Evolutionary conservation across 2,329 filamentous ascomycete genomes (phyloP).

Genomic region (Beauveria medogensis): DNA sequence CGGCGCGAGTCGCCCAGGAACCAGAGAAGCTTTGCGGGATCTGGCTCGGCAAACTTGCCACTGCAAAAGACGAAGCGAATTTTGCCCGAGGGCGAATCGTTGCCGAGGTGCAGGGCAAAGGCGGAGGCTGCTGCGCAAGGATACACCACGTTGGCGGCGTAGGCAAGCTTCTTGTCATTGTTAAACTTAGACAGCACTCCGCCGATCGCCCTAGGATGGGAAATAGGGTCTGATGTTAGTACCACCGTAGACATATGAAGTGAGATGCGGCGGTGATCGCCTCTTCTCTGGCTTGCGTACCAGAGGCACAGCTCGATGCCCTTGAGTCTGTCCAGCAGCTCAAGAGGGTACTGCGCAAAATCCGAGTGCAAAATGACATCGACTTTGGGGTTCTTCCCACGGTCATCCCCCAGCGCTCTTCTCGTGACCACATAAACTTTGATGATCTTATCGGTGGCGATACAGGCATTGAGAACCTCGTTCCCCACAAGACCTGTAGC

Average conservation of each 20-base stretch:
- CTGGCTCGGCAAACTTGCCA: constrained; percentile 25
- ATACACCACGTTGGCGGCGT: constrained; percentile 51
- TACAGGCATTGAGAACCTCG: constrained; percentile 43
- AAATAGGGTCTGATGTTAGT: neutral
- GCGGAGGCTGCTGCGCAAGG: constrained; percentile 51
- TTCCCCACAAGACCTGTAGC: constrained; percentile 50
- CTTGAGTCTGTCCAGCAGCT: constrained; percentile 25
- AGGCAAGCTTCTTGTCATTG: constrained; percentile 33
- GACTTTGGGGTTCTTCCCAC: constrained; percentile 39
- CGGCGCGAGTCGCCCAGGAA: constrained; percentile 30
- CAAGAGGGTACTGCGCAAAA: constrained; percentile 42
- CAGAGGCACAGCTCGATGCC: constrained; percentile 58
- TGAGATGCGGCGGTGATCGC: neutral
- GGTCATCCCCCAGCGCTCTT: constrained; percentile 33
- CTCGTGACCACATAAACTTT: constrained; percentile 44
- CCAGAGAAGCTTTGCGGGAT: constrained; percentile 25
- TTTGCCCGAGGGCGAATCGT: constrained; percentile 22
- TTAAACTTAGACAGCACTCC: constrained; percentile 38
- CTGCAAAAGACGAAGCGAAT: constrained; percentile 39
- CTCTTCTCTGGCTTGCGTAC: constrained; percentile 30
- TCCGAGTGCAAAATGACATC: constrained; percentile 43
- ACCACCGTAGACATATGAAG: neutral
- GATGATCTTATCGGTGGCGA: constrained; percentile 41
- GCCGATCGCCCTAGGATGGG: constrained; percentile 30
- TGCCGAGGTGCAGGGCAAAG: constrained; percentile 32